Conservation (phyloP, 2,329 filamentous ascomycete genomes). For the Xenoacremonium recifei region DNA sequence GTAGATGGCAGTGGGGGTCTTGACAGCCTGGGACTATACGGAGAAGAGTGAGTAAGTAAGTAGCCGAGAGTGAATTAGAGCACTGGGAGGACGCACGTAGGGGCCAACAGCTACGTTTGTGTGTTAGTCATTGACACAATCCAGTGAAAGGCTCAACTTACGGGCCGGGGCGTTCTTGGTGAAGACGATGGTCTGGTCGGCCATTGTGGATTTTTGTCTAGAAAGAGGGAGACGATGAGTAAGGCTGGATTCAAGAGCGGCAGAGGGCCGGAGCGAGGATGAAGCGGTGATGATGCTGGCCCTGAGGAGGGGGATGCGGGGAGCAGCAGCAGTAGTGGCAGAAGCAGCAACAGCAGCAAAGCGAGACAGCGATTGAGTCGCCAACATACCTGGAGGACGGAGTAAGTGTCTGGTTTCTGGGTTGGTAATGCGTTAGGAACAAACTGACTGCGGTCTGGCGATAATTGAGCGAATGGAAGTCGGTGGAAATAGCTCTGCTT, state of each 20-base stretch:
- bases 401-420: no score
- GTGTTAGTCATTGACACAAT: conserved; percentile 7
- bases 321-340: conserved; percentile 14
- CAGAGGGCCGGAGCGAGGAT: conserved; percentile 17
- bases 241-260: conserved; percentile 22
- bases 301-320: conserved; percentile 10
- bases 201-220: conserved; percentile 40
- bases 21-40: conserved; percentile 62
- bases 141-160: conserved; percentile 35
- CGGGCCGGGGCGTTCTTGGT: conserved; percentile 59
- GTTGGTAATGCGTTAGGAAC: no score
- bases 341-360: no score
- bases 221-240: conserved; percentile 28
- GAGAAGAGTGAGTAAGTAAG: conserved; percentile 11
- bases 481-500: conserved; percentile 8
- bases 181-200: conserved; percentile 51
- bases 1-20: conserved; percentile 64
- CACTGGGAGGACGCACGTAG: conserved; percentile 52
- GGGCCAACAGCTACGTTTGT: conserved; percentile 54
- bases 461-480: conserved; percentile 9
- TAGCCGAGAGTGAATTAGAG: background rate
- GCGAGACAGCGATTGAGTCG: no score
- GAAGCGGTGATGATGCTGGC: conserved; percentile 5
- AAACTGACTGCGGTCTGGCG: no score
- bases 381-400: conserved; percentile 19